Evolutionary conservation across 805 yeast species (phyloP).

Genomic region (Pichia occidentalis): DNA sequence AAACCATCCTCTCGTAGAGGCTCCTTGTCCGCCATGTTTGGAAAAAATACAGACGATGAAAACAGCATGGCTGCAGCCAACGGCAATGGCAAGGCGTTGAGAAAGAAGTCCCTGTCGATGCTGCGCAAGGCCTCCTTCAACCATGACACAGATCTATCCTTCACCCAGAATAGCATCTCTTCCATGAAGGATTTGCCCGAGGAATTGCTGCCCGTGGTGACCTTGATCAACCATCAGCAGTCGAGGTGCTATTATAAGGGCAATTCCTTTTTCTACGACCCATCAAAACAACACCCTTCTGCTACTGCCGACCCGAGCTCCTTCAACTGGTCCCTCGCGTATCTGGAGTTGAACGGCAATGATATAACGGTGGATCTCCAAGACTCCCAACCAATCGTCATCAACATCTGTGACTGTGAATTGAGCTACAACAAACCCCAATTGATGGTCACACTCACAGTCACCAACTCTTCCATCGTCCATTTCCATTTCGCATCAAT

Average conservation of each 20-base stretch:
- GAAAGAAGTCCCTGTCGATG: slow-evolving; percentile 1
- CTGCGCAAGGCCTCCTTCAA: slow-evolving; percentile 9
- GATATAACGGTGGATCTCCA: slow-evolving; percentile 41
- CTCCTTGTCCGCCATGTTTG: too few species aligned
- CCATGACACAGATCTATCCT: too few species aligned
- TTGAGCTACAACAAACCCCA: slow-evolving; percentile 14
- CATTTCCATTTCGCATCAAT: slow-evolving; percentile 21
- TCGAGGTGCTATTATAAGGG: slow-evolving; percentile 45
- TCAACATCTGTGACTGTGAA: slow-evolving; percentile 44
- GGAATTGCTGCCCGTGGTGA: slow-evolving; percentile 66
- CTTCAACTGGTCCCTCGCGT: slow-evolving; percentile 22
- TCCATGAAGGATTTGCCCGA: slow-evolving; percentile 45
- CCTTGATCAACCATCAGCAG: slow-evolving; percentile 64
- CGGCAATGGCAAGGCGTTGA: too few species aligned
- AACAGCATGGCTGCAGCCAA: too few species aligned
- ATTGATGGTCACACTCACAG: slow-evolving; percentile 14
- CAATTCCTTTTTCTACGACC: slow-evolving; percentile 6
- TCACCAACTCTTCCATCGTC: slow-evolving; percentile 24
- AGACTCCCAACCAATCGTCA: slow-evolving; percentile 37
- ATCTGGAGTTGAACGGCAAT: slow-evolving; percentile 39
- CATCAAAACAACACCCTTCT: slow-evolving; percentile 1
- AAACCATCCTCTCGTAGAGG: too few species aligned
- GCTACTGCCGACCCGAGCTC: background rate
- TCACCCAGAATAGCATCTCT: too few species aligned
- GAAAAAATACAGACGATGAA: too few species aligned